These are phyloP conservation scores for Prinsepia uniflora DNA, from an alignment of 306 rosid genomes.

Conservation along the genomic window DNA sequence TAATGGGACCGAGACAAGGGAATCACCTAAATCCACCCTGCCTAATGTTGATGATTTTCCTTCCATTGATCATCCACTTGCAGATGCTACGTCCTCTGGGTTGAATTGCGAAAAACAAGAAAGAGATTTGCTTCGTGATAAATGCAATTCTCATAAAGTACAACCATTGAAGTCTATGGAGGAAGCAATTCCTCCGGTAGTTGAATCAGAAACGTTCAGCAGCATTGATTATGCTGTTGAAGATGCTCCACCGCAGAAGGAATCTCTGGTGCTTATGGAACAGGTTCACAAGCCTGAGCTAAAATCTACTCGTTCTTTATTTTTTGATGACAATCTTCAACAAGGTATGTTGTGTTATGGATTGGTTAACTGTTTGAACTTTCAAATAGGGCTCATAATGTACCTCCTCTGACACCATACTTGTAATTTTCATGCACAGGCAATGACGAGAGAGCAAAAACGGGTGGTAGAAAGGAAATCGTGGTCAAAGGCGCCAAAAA, in stretches of 20 bases:
- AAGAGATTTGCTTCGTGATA: constrained; percentile 25
- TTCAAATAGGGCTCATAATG: not conserved
- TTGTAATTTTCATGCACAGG: constrained; percentile 35
- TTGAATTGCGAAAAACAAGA: constrained; percentile 28
- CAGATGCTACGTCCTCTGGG: constrained; percentile 17
- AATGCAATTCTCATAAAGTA: constrained; percentile 20
- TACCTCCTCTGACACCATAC: constrained; percentile 13
- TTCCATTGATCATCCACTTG: constrained; percentile 11
- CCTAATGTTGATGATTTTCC: constrained; percentile 19
- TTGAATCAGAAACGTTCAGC: constrained; percentile 30
- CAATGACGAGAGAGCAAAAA: constrained; percentile 19
- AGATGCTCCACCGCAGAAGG: constrained; percentile 26
- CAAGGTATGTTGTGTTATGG: constrained; percentile 39
- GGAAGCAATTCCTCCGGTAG: constrained; percentile 26
- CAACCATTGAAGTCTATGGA: constrained; percentile 25
- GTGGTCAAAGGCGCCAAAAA: constrained; percentile 35
- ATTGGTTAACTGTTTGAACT: constrained; percentile 5
- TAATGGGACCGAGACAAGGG: constrained; percentile 25
- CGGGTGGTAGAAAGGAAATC: constrained; percentile 29
- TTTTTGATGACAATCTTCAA: constrained; percentile 31
- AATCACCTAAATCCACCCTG: constrained; percentile 23
- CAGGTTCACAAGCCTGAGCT: constrained; percentile 32
- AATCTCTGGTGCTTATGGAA: constrained; percentile 14
- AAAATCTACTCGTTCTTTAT: constrained; percentile 35
- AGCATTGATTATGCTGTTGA: constrained; percentile 22